These are phyloP conservation scores for Margaritispora aquatica DNA, from an alignment of 495 filamentous ascomycete genomes.

Conservation along the genomic window DNA sequence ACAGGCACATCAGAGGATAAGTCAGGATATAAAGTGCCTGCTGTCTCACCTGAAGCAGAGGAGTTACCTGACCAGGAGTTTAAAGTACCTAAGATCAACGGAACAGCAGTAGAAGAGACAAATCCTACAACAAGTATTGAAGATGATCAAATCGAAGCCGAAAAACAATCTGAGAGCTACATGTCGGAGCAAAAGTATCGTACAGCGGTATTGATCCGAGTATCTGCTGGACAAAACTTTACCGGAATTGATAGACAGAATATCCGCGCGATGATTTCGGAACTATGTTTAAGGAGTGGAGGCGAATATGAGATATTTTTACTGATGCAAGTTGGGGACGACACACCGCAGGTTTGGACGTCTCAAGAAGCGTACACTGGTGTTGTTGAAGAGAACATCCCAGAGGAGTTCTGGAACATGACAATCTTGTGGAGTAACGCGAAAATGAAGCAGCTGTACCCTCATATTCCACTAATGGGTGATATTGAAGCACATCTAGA, in stretches of 20 bases:
- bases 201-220: slow-evolving; percentile 65
- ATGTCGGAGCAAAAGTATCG: slow-evolving; percentile 27
- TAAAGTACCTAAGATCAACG: neutral
- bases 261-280: slow-evolving; percentile 67
- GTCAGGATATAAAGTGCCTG: neutral
- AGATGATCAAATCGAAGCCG: neutral
- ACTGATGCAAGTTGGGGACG: slow-evolving; percentile 66
- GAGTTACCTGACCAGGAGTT: no score
- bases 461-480: slow-evolving; percentile 36
- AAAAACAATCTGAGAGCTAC: neutral
- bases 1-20: neutral
- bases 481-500: slow-evolving; percentile 41
- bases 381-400: slow-evolving; percentile 47
- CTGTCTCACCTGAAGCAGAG: neutral
- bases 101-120: neutral
- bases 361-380: slow-evolving; percentile 45
- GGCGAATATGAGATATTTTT: slow-evolving; percentile 74
- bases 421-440: slow-evolving; percentile 62
- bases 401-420: slow-evolving; percentile 59
- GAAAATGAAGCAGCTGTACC: slow-evolving; percentile 52
- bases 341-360: slow-evolving; percentile 46
- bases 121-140: neutral
- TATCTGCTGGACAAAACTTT: slow-evolving; percentile 61
- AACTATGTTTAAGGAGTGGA: slow-evolving; percentile 64
- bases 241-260: slow-evolving; percentile 64